These are phyloP conservation scores for Geranium incanum DNA, from an alignment of 441 rosid species.

Conservation along the genomic window DNA sequence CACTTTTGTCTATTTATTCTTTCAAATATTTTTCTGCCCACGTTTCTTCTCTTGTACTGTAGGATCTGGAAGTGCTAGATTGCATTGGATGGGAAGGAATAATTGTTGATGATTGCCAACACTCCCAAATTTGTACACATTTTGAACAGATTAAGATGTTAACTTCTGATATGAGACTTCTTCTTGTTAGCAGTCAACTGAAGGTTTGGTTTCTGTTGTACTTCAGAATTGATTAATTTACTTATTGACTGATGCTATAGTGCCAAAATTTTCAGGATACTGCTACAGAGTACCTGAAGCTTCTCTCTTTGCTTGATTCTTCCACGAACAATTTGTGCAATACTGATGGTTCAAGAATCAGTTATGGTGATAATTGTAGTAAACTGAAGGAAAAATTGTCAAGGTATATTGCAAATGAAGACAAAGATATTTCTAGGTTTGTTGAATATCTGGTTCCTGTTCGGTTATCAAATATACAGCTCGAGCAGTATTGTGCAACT, in stretches of 20 bases:
- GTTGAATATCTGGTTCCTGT: slow-evolving; percentile 90
- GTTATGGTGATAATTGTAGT: slow-evolving; percentile 26
- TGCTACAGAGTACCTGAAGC: slow-evolving; percentile 26
- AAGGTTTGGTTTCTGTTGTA: slow-evolving; percentile 34
- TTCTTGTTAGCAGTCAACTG: slow-evolving; percentile 42
- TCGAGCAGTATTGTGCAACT: slow-evolving; percentile 82
- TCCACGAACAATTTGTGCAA: slow-evolving; percentile 11
- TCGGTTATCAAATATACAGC: slow-evolving; percentile 67
- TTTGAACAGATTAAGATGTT: slow-evolving; percentile 37
- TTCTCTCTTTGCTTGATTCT: slow-evolving; percentile 34
- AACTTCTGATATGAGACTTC: slow-evolving; percentile 37
- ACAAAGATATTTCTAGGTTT: slow-evolving; percentile 50
- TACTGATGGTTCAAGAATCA: slow-evolving; percentile 17
- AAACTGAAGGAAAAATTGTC: slow-evolving; percentile 40
- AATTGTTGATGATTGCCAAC: slow-evolving; percentile 48
- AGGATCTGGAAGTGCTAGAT: slow-evolving; percentile 38
- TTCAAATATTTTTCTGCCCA: neutral
- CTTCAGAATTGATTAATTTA: slow-evolving; percentile 4
- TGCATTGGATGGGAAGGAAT: slow-evolving; percentile 43
- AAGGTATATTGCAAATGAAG: slow-evolving; percentile 30
- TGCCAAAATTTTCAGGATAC: slow-evolving; percentile 36
- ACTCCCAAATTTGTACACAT: slow-evolving; percentile 21
- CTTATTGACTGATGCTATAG: slow-evolving; percentile 6
- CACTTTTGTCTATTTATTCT: neutral
- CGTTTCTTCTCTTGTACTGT: slow-evolving; percentile 22